Base-by-base conservation (phyloP, 2,329 filamentous ascomycete genomes). In the Trichoderma atrobrunneum region DNA sequence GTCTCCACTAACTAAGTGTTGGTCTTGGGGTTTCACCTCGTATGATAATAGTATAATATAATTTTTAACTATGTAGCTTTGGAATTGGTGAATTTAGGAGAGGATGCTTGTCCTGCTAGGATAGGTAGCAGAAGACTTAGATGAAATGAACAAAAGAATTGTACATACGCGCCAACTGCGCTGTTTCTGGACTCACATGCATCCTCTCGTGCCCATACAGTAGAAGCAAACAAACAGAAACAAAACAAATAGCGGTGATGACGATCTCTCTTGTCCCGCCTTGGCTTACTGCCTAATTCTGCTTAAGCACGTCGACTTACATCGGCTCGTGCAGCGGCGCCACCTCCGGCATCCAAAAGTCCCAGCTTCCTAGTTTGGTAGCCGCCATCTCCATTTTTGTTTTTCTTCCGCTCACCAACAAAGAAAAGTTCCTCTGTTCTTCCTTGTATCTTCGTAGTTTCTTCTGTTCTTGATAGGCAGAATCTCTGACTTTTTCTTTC, bases 1-100 rank as follows among this genome's bases (percentile, higher is more conserved):
- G 57, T 61, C 14, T 21, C 16, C 60, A 76, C 74, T 72, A 74
- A 75, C 71, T 72, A 72, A 32, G 26, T 12, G 30, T 5, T 60
- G 6, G 1, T 43, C 14, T 26, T 60, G 7, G 12, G 5, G 0
- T 26, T 14, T 43, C 12, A 8, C 54, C 10, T 24, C 36, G 4
- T 61, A 59, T 66, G 34, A 24, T 6, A 32, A 16, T 39, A 32
- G 11, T 39, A 39, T 39, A 51, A 30, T 24, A 21, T 67, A 56
- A 56, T 56, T 30, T 30, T 36, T 39, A 43, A n/a, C 24, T 43
- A 43, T 16, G 8, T 28, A n/a, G 24, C 18, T 68, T 43, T 32
- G 18, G 11, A 32, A 59, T 12, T 34, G 43, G 14, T 32, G 30
- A 36, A 54, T 16, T 26, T 34, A n/a, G 43, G n/a, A 51, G 26